Percentiles rank a stretch among this genome's conserved stretches.
phyloP scores from a whole-genome alignment of 352 stramenopile species.

The Phytophthora multivora region DNA sequence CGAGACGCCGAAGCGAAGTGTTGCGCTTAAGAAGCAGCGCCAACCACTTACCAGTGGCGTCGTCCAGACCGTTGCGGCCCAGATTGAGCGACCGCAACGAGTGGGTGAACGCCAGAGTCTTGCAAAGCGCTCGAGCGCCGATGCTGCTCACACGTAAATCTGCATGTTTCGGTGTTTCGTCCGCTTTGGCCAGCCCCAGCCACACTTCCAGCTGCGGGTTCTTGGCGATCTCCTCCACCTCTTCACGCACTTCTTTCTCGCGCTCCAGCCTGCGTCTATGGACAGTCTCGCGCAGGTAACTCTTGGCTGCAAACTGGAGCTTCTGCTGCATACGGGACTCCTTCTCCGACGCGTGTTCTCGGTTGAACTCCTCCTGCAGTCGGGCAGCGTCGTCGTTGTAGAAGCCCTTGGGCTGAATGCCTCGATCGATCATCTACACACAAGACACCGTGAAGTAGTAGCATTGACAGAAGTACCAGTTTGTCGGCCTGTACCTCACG shows the following conservation, averaged over 20 bases:
- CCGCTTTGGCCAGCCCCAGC: constrained; percentile 60
- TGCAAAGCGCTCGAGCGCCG: constrained; percentile 67
- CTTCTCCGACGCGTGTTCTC: constrained; percentile 67
- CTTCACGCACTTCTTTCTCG: constrained; percentile 73
- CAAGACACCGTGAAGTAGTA: not conserved
- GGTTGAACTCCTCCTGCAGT: constrained; percentile 83
- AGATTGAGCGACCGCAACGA: constrained; percentile 69
- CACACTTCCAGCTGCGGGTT: constrained; percentile 78
- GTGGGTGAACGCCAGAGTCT: constrained; percentile 70
- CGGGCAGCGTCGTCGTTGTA: constrained; percentile 84
- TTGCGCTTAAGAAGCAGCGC: constrained; percentile 66
- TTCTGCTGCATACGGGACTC: constrained; percentile 71
- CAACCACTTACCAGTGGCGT: constrained; percentile 67
- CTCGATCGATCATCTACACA: constrained; percentile 77
- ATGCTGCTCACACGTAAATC: constrained; percentile 57
- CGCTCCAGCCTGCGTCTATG: constrained; percentile 69
- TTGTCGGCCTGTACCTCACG: constrained; percentile 50
- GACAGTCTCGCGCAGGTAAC: constrained; percentile 78
- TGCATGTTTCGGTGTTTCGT: constrained; percentile 59
- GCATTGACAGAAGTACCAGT: not conserved
- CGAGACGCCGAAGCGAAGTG: constrained; percentile 60
- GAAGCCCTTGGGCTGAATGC: constrained; percentile 84
- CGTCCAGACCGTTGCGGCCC: constrained; percentile 66
- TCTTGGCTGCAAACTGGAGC: constrained; percentile 71
- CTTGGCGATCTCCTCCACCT: constrained; percentile 71